phyloP scores from a whole-genome alignment of 1,284 basidiomycete species.

The Anthracocystis setariae region DNA sequence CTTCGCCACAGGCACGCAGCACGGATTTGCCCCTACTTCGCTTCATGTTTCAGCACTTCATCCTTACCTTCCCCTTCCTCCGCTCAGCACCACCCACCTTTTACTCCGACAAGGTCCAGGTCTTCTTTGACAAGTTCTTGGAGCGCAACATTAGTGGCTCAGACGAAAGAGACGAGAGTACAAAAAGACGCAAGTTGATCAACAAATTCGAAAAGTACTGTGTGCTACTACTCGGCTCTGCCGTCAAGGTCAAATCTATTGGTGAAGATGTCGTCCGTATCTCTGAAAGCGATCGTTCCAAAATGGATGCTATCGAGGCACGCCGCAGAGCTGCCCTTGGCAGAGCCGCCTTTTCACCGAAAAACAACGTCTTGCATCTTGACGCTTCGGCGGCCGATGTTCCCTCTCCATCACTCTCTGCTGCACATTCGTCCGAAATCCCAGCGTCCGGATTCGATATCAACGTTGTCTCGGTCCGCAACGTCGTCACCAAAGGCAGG shows the following conservation, averaged over 20 bases:
- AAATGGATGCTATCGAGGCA: conserved; percentile 54
- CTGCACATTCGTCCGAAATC: conserved; percentile 1
- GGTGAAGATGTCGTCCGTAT: conserved; percentile 64
- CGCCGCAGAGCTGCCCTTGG: conserved; percentile 47
- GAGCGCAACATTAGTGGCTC: conserved; percentile 60
- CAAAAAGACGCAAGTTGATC: conserved; percentile 51
- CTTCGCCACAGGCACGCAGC: conserved; percentile 37
- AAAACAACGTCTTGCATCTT: neutral
- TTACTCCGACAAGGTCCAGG: conserved; percentile 65
- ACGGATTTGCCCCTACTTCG: conserved; percentile 62
- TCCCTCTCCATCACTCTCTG: conserved; percentile 1
- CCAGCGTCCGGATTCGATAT: conserved; percentile 46
- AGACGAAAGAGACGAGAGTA: conserved; percentile 53
- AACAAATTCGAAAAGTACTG: conserved; percentile 55
- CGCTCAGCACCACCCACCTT: conserved; percentile 64
- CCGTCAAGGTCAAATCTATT: conserved; percentile 51
- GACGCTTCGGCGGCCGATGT: conserved; percentile 1
- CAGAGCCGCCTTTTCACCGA: conserved; percentile 25
- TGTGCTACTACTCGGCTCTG: conserved; percentile 59
- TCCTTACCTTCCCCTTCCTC: conserved; percentile 66
- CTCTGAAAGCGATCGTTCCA: conserved; percentile 50
- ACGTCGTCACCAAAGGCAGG: conserved; percentile 51
- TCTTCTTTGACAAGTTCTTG: conserved; percentile 63
- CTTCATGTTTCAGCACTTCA: conserved; percentile 65
- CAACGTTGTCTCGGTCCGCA: conserved; percentile 63